phyloP scores from a whole-genome alignment of 164 flowering plant genomes.

The Cinnamomum micranthum region DNA sequence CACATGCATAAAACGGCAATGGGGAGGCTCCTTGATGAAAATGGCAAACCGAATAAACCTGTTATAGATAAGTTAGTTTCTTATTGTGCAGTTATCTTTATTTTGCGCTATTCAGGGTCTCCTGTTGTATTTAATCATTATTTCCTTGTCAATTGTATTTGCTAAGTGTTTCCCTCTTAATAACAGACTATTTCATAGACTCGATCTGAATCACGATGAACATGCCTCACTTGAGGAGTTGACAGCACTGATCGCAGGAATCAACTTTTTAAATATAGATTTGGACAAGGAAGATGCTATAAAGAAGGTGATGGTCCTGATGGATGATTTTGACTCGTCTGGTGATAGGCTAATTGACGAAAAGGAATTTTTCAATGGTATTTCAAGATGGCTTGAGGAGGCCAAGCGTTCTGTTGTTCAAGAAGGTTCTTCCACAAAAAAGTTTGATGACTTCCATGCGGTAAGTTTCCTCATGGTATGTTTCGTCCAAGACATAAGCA shows the following conservation, averaged over 20 bases:
- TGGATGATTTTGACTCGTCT: constrained; percentile 69
- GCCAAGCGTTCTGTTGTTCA: constrained; percentile 35
- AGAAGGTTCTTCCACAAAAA: constrained; percentile 29
- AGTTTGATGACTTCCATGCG: constrained; percentile 37
- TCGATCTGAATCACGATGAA: constrained; percentile 48
- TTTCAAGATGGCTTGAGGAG: constrained; percentile 50
- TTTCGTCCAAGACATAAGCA: background rate
- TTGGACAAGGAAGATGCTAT: constrained; percentile 62
- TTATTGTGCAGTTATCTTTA: background rate
- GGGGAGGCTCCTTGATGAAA: constrained; percentile 55
- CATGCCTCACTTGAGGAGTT: constrained; percentile 47
- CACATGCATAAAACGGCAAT: constrained; percentile 45
- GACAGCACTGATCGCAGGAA: constrained; percentile 66
- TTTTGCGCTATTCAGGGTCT: background rate
- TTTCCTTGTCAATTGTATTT: too few relatives aligned
- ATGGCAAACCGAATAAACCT: constrained; percentile 50
- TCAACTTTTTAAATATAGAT: constrained; percentile 55
- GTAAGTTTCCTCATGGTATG: constrained; percentile 30
- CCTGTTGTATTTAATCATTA: background rate
- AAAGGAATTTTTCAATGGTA: constrained; percentile 50
- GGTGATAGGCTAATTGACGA: constrained; percentile 32
- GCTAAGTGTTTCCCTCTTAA: background rate
- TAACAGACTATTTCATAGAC: constrained; percentile 51
- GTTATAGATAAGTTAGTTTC: constrained; percentile 43
- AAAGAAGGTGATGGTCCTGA: constrained; percentile 35